Evolutionary conservation across 306 rosid genomes (phyloP).

Genomic region (Rosa chinensis): DNA sequence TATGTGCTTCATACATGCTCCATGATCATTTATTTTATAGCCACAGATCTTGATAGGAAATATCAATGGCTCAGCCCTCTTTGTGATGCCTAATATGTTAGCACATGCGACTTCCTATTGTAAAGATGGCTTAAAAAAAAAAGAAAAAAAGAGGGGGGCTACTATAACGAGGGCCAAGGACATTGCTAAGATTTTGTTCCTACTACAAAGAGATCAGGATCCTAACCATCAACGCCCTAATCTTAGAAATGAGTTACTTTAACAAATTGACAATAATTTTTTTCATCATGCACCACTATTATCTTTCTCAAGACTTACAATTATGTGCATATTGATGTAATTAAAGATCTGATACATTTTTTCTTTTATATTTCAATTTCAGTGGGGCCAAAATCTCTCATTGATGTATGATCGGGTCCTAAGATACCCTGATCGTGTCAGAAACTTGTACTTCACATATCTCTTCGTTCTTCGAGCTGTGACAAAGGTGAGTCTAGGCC

Average conservation of each 20-base stretch:
- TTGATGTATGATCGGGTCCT: constrained; percentile 81
- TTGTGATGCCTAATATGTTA: not conserved
- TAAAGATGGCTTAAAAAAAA: not conserved
- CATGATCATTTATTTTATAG: not conserved
- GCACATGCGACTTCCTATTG: not conserved
- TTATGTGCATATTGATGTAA: not conserved
- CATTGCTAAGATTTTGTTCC: not conserved
- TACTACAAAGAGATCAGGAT: not conserved
- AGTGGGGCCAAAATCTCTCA: constrained; percentile 90
- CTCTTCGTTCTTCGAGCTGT: constrained; percentile 97
- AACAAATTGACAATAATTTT: not conserved
- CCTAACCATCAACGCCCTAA: not conserved
- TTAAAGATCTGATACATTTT: constrained; percentile 11
- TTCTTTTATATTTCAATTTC: constrained; percentile 26
- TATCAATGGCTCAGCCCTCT: not conserved
- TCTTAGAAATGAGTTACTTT: not conserved
- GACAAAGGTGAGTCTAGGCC: constrained; percentile 67
- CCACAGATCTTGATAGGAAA: not conserved
- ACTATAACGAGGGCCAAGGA: not conserved
- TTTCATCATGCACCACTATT: not conserved
- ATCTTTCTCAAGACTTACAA: not conserved
- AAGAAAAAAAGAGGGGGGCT: not conserved
- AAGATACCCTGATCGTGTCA: constrained; percentile 82
- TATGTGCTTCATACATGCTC: not conserved
- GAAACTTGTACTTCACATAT: constrained; percentile 87